A percentile compares a stretch with the other conserved stretches of the same genome.
These are phyloP conservation scores for Dioscorea dumetorum DNA, from an alignment of 106 monocot species.

Conservation along the genomic window DNA sequence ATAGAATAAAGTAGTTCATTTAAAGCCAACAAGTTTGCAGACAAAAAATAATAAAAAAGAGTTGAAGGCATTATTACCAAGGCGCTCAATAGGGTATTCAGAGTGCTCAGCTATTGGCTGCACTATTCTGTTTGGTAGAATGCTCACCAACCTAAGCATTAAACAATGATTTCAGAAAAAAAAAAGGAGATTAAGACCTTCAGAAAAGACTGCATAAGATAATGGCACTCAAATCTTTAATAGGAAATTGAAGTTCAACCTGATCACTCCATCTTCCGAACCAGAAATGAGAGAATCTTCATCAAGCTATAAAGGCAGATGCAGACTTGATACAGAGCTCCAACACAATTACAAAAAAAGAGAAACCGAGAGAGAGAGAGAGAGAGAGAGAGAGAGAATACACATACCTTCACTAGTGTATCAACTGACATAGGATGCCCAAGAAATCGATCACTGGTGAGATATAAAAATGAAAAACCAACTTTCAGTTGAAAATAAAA, in stretches of 20 bases:
- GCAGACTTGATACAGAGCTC: background rate
- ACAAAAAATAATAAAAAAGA: background rate
- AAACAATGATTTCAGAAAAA: background rate
- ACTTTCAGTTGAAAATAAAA: no score
- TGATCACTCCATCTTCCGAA: constrained; percentile 86
- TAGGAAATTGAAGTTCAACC: constrained; percentile 27
- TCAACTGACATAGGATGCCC: constrained; percentile 76
- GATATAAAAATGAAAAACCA: background rate
- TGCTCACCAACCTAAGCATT: constrained; percentile 64
- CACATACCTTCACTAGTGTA: constrained; percentile 70
- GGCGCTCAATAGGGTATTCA: constrained; percentile 80
- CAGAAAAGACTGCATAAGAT: background rate
- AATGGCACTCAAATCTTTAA: background rate
- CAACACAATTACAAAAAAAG: background rate
- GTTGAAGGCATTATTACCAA: constrained; percentile 42
- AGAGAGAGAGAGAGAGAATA: background rate
- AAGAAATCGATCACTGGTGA: constrained; percentile 79
- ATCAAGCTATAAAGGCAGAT: constrained; percentile 40
- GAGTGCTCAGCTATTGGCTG: constrained; percentile 90
- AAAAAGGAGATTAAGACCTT: background rate
- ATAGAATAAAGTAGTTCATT: constrained; percentile 13
- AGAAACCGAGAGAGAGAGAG: no score
- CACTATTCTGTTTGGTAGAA: constrained; percentile 85
- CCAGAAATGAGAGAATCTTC: constrained; percentile 96
- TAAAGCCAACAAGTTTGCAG: background rate